These are phyloP conservation scores for Setaria viridis DNA, from an alignment of 202 grass and related monocot species.

Conservation along the genomic window DNA sequence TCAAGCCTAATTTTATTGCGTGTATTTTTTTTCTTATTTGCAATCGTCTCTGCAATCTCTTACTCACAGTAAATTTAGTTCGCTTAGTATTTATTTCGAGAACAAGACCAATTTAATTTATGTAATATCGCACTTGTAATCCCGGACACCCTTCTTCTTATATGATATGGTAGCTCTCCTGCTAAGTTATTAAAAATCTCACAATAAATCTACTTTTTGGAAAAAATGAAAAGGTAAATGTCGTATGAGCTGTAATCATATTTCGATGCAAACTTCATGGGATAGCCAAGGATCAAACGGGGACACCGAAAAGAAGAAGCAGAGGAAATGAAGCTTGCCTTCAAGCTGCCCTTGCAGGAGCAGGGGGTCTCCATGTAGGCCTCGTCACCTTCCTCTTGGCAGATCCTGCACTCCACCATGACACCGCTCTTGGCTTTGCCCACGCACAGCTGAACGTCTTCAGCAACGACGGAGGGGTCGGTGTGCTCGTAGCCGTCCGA, in stretches of 20 bases:
- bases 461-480: not conserved
- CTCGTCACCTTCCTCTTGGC: slow-evolving; percentile 78
- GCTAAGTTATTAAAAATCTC: too few species aligned
- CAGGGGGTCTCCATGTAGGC: slow-evolving; percentile 80
- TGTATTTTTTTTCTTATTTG: not conserved
- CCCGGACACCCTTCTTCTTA: too few species aligned
- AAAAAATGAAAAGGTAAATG: not conserved
- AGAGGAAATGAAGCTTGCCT: slow-evolving; percentile 45
- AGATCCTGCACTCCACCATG: slow-evolving; percentile 83
- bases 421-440: slow-evolving; percentile 44
- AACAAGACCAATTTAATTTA: too few species aligned
- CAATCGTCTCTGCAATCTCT: not conserved
- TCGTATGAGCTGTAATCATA: not conserved
- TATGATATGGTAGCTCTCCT: too few species aligned
- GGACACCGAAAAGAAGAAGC: slow-evolving; percentile 4
- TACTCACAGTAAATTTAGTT: too few species aligned
- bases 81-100: too few species aligned
- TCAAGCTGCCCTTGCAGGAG: slow-evolving; percentile 81
- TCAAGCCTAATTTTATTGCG: not conserved
- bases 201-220: not conserved
- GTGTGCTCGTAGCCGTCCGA: not conserved
- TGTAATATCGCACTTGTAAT: too few species aligned
- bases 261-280: not conserved
- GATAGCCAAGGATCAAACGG: not conserved
- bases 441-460: slow-evolving; percentile 13